Conservation (phyloP, 805 yeast genomes). For the Lachancea thermotolerans region DNA sequence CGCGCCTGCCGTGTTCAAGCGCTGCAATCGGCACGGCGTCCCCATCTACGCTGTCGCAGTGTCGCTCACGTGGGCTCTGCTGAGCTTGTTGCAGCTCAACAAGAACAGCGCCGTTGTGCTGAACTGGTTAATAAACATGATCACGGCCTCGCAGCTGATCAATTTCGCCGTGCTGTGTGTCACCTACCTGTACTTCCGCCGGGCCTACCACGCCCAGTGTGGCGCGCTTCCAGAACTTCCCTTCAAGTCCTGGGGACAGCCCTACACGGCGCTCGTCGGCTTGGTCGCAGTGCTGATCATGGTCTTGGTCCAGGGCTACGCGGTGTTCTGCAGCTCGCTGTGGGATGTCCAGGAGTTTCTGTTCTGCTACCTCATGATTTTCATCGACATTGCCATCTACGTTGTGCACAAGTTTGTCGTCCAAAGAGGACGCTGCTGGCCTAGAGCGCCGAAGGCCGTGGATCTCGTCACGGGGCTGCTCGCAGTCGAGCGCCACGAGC, state of each 20-base stretch:
- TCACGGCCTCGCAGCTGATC: constrained; percentile 62
- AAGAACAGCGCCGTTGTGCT: constrained; percentile 55
- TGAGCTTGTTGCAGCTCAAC: constrained; percentile 60
- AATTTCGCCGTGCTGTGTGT: constrained; percentile 52
- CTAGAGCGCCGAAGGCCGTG: constrained; percentile 40
- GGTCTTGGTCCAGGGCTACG: constrained; percentile 61
- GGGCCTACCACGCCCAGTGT: constrained; percentile 50
- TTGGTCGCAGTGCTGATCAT: constrained; percentile 40
- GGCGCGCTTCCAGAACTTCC: constrained; percentile 35
- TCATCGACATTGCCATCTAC: constrained; percentile 44
- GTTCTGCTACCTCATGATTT: constrained; percentile 67
- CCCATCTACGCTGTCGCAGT: constrained; percentile 54
- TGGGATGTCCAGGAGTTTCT: constrained; percentile 61
- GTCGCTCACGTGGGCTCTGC: constrained; percentile 51
- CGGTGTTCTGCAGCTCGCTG: constrained; percentile 57
- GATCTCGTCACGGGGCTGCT: constrained; percentile 49
- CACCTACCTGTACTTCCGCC: constrained; percentile 56
- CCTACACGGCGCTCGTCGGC: constrained; percentile 49
- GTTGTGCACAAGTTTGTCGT: constrained; percentile 44
- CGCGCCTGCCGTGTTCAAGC: constrained; percentile 62
- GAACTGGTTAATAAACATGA: constrained; percentile 65
- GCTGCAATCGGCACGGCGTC: constrained; percentile 60
- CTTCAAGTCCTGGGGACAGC: constrained; percentile 53
- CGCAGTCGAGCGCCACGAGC: constrained; percentile 56
- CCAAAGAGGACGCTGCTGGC: constrained; percentile 38